These are phyloP conservation scores for Ambrosiella xylebori DNA, from an alignment of 2,329 filamentous ascomycete genomes.

Conservation along the genomic window DNA sequence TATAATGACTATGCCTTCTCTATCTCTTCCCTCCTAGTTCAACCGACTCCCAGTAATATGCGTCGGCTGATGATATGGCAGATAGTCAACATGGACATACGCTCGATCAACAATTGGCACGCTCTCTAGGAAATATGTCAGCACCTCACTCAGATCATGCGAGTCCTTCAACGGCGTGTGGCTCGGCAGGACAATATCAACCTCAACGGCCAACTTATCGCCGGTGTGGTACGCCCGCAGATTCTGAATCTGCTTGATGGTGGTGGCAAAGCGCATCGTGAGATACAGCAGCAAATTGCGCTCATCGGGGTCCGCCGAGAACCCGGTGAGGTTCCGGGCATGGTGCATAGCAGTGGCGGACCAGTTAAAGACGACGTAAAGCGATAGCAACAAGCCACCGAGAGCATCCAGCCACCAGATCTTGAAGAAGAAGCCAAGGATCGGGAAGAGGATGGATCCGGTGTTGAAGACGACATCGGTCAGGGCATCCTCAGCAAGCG, in stretches of 20 bases:
- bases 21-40: neutral
- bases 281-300: conserved; percentile 76
- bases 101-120: conserved; percentile 62
- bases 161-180: conserved; percentile 59
- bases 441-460: conserved; percentile 74
- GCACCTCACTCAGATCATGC: conserved; percentile 58
- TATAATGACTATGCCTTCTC: neutral
- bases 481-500: conserved; percentile 41
- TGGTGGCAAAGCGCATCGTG: conserved; percentile 82
- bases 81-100: conserved; percentile 51
- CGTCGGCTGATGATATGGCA: conserved; percentile 43
- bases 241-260: conserved; percentile 72
- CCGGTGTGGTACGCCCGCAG: conserved; percentile 72
- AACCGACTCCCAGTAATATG: conserved; percentile 26
- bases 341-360: conserved; percentile 54
- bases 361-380: conserved; percentile 70
- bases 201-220: conserved; percentile 66
- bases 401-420: conserved; percentile 75
- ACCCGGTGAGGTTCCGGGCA: conserved; percentile 65
- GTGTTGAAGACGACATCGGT: conserved; percentile 82
- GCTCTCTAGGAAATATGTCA: conserved; percentile 73
- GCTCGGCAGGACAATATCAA: conserved; percentile 70
- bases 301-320: conserved; percentile 62
- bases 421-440: conserved; percentile 56
- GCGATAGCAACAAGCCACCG: conserved; percentile 60